Conservation (phyloP, 495 filamentous ascomycete species). For the Penicillium psychrofluorescens region DNA sequence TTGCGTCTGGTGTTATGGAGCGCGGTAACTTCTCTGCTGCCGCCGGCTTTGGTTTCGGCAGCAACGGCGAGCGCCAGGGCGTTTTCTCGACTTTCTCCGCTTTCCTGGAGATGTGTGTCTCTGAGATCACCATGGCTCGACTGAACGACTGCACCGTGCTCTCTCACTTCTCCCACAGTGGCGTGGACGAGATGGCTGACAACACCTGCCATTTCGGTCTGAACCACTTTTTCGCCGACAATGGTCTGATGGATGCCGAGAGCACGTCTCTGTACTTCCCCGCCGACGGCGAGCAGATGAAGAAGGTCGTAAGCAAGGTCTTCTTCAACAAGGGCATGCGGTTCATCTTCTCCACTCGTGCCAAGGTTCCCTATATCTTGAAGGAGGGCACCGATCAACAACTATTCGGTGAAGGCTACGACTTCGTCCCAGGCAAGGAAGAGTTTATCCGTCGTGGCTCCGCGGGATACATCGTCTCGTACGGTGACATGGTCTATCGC, state of each 20-base stretch:
- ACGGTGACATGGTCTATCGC: constrained; percentile 37
- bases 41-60: constrained; percentile 33
- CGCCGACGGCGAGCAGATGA: constrained; percentile 37
- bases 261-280: constrained; percentile 31
- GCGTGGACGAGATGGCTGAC: constrained; percentile 36
- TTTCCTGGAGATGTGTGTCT: constrained; percentile 35
- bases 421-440: constrained; percentile 34
- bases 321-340: constrained; percentile 31
- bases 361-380: constrained; percentile 34
- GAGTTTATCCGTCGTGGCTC: constrained; percentile 29
- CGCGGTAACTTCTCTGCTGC: constrained; percentile 35
- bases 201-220: constrained; percentile 38
- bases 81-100: constrained; percentile 37
- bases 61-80: constrained; percentile 30
- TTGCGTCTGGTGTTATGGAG: constrained; percentile 33
- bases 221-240: constrained; percentile 37
- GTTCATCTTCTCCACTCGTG: constrained; percentile 35
- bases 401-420: constrained; percentile 27
- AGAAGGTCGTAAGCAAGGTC: constrained; percentile 30
- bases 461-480: constrained; percentile 31
- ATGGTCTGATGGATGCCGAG: constrained; percentile 29
- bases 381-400: constrained; percentile 30
- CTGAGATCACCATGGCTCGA: constrained; percentile 36
- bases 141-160: constrained; percentile 33
- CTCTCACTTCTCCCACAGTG: constrained; percentile 34